Evolutionary conservation across 495 filamentous ascomycete species (phyloP).

Genomic region (Penicillium maclennaniae): DNA sequence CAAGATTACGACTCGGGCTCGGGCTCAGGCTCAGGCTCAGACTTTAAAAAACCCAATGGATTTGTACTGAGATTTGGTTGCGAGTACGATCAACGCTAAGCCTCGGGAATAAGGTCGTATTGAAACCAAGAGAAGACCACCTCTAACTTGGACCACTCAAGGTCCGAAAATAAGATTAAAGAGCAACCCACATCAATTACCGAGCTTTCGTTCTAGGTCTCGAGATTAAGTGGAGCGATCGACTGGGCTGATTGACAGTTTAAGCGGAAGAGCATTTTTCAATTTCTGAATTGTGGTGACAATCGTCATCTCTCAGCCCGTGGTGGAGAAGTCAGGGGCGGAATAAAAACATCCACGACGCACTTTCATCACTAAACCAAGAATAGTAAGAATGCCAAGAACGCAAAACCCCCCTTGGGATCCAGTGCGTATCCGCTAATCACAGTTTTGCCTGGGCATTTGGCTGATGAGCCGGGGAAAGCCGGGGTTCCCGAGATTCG

Average conservation of each 20-base stretch:
- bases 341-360: not conserved
- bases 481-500: too few species aligned
- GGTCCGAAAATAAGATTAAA: not conserved
- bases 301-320: not conserved
- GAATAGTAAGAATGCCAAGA: slow-evolving; percentile 11
- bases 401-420: not conserved
- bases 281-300: not conserved
- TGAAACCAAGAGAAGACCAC: not conserved
- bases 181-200: not conserved
- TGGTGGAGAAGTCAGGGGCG: not conserved
- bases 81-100: not conserved
- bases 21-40: too few species aligned
- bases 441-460: not conserved
- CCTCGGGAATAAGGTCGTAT: not conserved
- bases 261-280: not conserved
- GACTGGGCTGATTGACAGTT: not conserved
- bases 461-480: too few species aligned
- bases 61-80: too few species aligned
- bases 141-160: not conserved
- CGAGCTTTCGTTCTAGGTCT: not conserved
- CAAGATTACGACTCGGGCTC: too few species aligned
- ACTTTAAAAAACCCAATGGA: too few species aligned
- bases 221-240: not conserved
- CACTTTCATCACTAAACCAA: not conserved
- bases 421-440: slow-evolving; percentile 6